A percentile compares a stretch with the other conserved stretches of the same genome.
Evolutionary conservation across 257 asterid species (phyloP).

Genomic region (Craterostigma plantagineum): DNA sequence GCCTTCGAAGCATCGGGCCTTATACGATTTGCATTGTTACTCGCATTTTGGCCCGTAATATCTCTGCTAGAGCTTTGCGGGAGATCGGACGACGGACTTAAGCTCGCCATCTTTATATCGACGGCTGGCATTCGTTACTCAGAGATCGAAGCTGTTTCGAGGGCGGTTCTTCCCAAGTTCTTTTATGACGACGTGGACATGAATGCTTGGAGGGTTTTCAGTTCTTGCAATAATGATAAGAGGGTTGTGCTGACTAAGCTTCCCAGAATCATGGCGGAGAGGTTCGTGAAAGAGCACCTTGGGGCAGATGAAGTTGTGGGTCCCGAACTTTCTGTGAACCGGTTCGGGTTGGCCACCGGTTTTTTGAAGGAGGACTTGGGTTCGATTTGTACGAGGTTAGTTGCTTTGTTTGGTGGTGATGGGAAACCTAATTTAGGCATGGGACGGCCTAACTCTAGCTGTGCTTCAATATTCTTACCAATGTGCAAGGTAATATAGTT

Average conservation of each 20-base stretch:
- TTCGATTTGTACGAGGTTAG: constrained; percentile 15
- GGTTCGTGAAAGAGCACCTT: constrained; percentile 59
- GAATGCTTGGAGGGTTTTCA: constrained; percentile 51
- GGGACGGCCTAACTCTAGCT: constrained; percentile 18
- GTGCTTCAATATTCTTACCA: constrained; percentile 23
- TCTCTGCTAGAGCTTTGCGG: constrained; percentile 25
- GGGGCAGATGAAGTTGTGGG: constrained; percentile 56
- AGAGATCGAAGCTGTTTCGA: constrained; percentile 50
- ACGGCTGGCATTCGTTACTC: constrained; percentile 29
- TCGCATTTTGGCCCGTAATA: constrained; percentile 44
- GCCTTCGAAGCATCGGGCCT: constrained; percentile 85
- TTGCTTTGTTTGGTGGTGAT: constrained; percentile 20
- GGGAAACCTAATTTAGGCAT: constrained; percentile 34
- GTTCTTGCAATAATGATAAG: constrained; percentile 15
- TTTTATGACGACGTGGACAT: constrained; percentile 42
- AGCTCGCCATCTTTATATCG: constrained; percentile 44
- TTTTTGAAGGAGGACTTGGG: constrained; percentile 23
- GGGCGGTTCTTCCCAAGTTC: constrained; percentile 78
- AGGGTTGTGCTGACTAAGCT: constrained; percentile 54
- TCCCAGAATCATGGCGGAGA: constrained; percentile 71
- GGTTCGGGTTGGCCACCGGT: constrained; percentile 55
- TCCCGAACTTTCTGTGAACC: constrained; percentile 28
- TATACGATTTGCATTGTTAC: constrained; percentile 36
- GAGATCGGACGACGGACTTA: constrained; percentile 42
- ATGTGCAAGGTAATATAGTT: constrained; percentile 46